Evolutionary conservation across 352 stramenopile species (phyloP).

Genomic region (Albugo laibachii): DNA sequence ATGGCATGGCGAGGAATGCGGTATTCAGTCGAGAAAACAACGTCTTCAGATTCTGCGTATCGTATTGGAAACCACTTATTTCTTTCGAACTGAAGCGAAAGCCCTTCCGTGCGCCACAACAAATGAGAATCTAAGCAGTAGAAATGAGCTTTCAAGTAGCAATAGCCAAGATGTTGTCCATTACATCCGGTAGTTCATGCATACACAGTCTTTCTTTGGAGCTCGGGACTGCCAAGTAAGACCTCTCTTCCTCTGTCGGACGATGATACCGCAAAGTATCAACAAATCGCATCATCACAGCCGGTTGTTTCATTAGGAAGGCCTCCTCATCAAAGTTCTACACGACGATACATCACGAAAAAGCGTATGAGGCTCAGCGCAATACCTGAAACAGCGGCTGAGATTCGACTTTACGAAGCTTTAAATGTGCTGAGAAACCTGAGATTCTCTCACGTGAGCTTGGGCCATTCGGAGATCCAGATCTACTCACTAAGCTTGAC

Average conservation of each 20-base stretch:
- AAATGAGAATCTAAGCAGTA: neutral
- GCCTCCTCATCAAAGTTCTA: constrained; percentile 60
- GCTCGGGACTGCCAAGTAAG: constrained; percentile 46
- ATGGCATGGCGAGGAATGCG: constrained; percentile 26
- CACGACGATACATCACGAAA: no score
- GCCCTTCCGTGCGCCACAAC: constrained; percentile 46
- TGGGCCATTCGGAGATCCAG: no score
- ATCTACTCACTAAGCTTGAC: no score
- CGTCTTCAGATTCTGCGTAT: constrained; percentile 23
- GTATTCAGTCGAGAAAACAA: constrained; percentile 32
- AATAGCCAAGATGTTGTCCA: neutral
- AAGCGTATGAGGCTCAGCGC: no score
- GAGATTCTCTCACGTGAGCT: no score
- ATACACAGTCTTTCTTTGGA: constrained; percentile 48
- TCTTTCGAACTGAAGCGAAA: constrained; percentile 58
- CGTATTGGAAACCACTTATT: constrained; percentile 30
- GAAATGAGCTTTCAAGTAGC: neutral
- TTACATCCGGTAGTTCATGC: constrained; percentile 59
- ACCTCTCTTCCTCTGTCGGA: constrained; percentile 44
- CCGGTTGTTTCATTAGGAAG: constrained; percentile 44
- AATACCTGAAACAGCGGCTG: no score
- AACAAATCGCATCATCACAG: constrained; percentile 66
- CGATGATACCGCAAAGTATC: constrained; percentile 73
- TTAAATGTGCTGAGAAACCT: no score
- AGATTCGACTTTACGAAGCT: no score